These are phyloP conservation scores for Solanum etuberosum DNA, from an alignment of 257 asterid genomes.

Conservation along the genomic window DNA sequence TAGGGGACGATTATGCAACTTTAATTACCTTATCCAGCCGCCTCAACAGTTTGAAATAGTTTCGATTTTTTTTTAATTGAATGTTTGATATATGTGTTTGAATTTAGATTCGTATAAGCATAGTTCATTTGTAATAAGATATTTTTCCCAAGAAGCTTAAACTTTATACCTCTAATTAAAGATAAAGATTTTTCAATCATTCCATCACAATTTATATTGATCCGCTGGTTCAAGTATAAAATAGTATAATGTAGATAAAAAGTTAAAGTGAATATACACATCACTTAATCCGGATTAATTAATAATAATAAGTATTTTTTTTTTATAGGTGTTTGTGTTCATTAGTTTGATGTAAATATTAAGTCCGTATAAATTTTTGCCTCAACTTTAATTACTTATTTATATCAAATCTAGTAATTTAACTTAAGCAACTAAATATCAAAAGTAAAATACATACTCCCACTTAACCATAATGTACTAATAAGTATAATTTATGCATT, in stretches of 20 bases:
- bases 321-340: neutral
- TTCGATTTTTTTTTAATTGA: too few relatives aligned
- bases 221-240: too few relatives aligned
- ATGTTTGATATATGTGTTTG: too few relatives aligned
- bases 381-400: neutral
- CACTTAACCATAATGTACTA: neutral
- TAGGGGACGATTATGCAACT: neutral
- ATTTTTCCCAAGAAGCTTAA: too few relatives aligned
- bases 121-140: too few relatives aligned
- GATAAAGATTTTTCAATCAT: too few relatives aligned
- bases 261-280: too few relatives aligned
- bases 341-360: neutral
- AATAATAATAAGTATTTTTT: too few relatives aligned
- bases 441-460: neutral
- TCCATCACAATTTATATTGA: too few relatives aligned
- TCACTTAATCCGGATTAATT: too few relatives aligned
- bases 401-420: neutral
- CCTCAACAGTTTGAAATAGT: neutral
- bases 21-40: neutral
- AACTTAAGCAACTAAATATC: neutral
- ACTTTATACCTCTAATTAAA: too few relatives aligned
- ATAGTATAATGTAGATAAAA: too few relatives aligned
- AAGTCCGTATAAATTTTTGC: neutral
- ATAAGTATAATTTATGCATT: neutral
- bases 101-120: neutral